Base-by-base conservation (phyloP, 2,329 filamentous ascomycete species). In the Sarocladium brachiariae region DNA sequence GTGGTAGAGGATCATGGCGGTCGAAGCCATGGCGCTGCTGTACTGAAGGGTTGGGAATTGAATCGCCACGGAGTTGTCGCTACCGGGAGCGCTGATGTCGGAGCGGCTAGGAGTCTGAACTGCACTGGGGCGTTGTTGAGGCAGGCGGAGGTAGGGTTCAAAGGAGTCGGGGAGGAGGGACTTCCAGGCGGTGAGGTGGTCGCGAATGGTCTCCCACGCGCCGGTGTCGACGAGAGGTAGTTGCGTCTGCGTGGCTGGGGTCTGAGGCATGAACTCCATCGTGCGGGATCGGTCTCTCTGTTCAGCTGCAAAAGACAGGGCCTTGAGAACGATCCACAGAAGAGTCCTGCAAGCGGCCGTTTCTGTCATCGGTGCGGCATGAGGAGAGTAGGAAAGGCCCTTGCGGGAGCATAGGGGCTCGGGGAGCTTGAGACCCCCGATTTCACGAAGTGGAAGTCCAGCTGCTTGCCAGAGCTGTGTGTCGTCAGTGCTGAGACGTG, bases 11-110 rank as follows among this genome's bases (percentile, higher is more conserved):
- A 56, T 35, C 14, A 51, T 50, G 11, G 55, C 53, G 3, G 55
- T 55, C 18, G 55, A 53, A 3, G 53, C 55, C 53, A 56, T 55
- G 38, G 54, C 41, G 34, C 48, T 56, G 33, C 48, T 51, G 38
- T 55, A 56, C 21, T 52, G 53, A 4, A 56, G 18, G 2, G 45
- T 55, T 39, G 37, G 53, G 46, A 51, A 55, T 37, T 18, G 47
- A 27, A 50, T 50, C 25, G 35, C 49, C 38, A 48, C 23, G 23
- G 49, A 25, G 24, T 18, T 45, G 14, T 41, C 33, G 23, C 18
- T 25, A n/a, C 37, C 45, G 2, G 35, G 21, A n/a, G 13, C 34
- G 30, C 50, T 49, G 3, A 16, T 39, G 37, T 14, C 49, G 46
- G 27, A 43, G 18, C 30, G 30, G n/a, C 21, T 37, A 11, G 46